Evolutionary conservation across 83 land plant species (phyloP), one percentile per base, ranked within the genome.

Genomic region (Isoetes engelmannii): DNA sequence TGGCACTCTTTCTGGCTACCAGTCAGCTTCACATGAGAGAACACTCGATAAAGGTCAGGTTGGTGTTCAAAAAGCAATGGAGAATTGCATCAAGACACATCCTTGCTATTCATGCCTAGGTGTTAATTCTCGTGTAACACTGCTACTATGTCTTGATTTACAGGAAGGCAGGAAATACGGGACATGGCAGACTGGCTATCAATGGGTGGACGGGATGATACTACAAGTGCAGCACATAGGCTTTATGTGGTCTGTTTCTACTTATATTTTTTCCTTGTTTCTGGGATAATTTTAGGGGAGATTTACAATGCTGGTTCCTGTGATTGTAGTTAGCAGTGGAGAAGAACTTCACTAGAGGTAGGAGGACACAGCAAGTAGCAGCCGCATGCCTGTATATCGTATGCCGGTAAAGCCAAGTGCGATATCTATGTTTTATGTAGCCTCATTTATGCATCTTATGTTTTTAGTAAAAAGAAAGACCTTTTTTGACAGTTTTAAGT

Each of bases 301-400:
- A 28, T 3, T 15, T 51, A 51, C 15, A n/a, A 51, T 51, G 1
- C 54, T 12, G 15, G 15, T 51, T 15, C 54, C 72, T 59, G 4
- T 42, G 68, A 63, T 63, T 75, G 67, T 71, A 92, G 98, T 78
- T 89, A 72, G 96, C 96, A 15, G 72, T 85, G 49, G 92, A 87
- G 48, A 77, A 83, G 44, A 84, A 84, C 69, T 89, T 89, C 72
- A 92, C 98, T 7, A 76, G 80, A 75, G 96, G 96, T 15, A 85
- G 89, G 19, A 84, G 79, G 37, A 76, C 79, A 53, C 77, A 81
- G 4, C 89, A 80, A 70, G 96, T 93, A 71, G 88, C 81, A 44
- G 98, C 96, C 59, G 77, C 92, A 48, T 93, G 98, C 71, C 84
- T 93, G 53, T 93, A 93, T 68, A 81, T 90, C 68, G 83, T 86